phyloP scores from a whole-genome alignment of 345 rosid species.

The Arabis hirsuta region DNA sequence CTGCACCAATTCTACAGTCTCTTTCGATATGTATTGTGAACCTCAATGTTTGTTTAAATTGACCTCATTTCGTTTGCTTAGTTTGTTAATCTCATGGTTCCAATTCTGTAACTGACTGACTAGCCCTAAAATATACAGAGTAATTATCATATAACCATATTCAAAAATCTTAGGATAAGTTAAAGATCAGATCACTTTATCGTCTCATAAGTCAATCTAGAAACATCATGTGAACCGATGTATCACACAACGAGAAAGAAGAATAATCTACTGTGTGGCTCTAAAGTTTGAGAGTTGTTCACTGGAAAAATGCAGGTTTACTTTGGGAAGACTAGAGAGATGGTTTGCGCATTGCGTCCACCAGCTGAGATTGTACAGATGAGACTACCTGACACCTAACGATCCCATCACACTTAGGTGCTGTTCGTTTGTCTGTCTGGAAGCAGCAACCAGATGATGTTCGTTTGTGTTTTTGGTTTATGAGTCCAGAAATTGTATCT shows the following conservation, averaged over 20 bases:
- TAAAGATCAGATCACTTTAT: not conserved
- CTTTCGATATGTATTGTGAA: not conserved
- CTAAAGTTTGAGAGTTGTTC: not conserved
- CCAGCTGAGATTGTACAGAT: conserved; percentile 71
- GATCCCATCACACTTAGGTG: not conserved
- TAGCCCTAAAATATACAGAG: not conserved
- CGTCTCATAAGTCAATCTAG: not conserved
- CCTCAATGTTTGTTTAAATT: not conserved
- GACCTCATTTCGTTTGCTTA: not conserved
- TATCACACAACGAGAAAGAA: too few relatives aligned
- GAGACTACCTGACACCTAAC: conserved; percentile 69
- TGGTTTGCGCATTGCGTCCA: conserved; percentile 93
- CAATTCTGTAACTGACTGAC: too few relatives aligned
- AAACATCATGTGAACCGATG: not conserved
- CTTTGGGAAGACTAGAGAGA: conserved; percentile 96
- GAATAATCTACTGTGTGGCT: not conserved
- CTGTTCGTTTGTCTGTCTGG: too few relatives aligned
- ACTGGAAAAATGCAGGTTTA: conserved; percentile 65
- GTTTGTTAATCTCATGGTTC: not conserved
- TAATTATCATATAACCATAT: not conserved
- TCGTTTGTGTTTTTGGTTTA: too few relatives aligned
- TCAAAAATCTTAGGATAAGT: not conserved
- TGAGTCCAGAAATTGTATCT: too few relatives aligned
- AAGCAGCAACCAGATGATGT: too few relatives aligned
- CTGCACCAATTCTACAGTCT: conserved; percentile 1